Base-by-base conservation (phyloP, 1,284 basidiomycete species). In the Golubevia pallescens region DNA sequence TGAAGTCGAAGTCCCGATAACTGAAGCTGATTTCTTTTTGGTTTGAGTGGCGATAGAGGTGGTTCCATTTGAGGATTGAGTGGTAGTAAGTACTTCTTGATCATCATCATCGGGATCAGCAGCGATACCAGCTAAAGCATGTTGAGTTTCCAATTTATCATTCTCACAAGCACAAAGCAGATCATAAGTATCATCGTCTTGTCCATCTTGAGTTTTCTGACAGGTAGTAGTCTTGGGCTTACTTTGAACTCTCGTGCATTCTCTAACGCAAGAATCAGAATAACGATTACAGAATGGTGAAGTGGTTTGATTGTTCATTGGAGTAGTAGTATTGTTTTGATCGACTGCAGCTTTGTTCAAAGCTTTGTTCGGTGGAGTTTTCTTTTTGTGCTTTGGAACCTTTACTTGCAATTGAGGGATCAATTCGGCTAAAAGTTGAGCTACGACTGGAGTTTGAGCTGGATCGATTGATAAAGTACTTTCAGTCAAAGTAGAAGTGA, bases 201-300 rank as follows among this genome's bases (percentile, higher is more conserved):
- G 10, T 16, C 42, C 42, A 16, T 48, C 42, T 48, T 10, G 16
- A 48, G 42, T 48, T 16, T 38, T 48, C 42, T 48, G 10, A 48
- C 42, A 48, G 42, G 42, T 48, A 48, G 42, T 48, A 10, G 23
- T 57, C 23, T 57, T 57, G 55, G 55, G 23, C 13, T 57, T 57
- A n/a, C 13, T 14, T n/a, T n/a, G 13, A 13, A 34, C 55, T 13
- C 55, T 57, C n/a, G 55, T 24, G n/a, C 55, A 34, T 16, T 34
- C 55, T 2, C 55, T 13, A 14, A 14, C 13, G 16, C 55, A 24
- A n/a, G 55, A 57, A n/a, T 48, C 42, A 13, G 42, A 48, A 16
- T 48, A 48, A 16, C 42, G 42, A 10, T 48, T 10, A 48, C 42
- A 48, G 42, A 48, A 48, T 13, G 42, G 42, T 48, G 42, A 48